Conservation (phyloP, 805 yeast species). For the Hagleromyces aurorensis region DNA sequence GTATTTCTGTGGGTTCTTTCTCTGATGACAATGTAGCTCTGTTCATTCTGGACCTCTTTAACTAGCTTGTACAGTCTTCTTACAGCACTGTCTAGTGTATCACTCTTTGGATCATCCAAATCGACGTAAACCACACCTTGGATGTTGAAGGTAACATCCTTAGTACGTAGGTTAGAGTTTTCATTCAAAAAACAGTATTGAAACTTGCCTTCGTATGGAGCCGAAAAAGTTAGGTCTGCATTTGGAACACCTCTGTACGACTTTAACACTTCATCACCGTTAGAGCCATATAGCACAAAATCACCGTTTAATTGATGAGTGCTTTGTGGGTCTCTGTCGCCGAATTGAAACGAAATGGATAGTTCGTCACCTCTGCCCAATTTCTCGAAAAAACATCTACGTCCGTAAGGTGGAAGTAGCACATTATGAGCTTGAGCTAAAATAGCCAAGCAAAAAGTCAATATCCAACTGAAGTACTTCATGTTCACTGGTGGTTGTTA, state of each 20-base stretch:
- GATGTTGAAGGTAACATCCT: constrained; percentile 91
- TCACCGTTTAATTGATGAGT: constrained; percentile 60
- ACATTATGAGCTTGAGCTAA: constrained; percentile 61
- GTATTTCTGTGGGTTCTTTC: constrained; percentile 98
- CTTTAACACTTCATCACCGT: constrained; percentile 37
- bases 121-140: constrained; percentile 89
- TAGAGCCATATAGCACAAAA: constrained; percentile 49
- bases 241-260: constrained; percentile 56
- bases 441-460: constrained; percentile 7
- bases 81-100: constrained; percentile 78
- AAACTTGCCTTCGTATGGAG: constrained; percentile 63
- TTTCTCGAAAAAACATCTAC: constrained; percentile 80
- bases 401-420: constrained; percentile 71
- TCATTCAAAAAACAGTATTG: constrained; percentile 91
- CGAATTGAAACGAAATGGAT: constrained; percentile 86
- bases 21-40: constrained; percentile 82
- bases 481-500: too few relatives aligned
- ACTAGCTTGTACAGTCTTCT: constrained; percentile 66
- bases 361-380: constrained; percentile 78
- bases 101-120: constrained; percentile 63
- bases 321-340: constrained; percentile 73
- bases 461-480: too few relatives aligned
- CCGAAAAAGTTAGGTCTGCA: constrained; percentile 68
- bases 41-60: constrained; percentile 86
- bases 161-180: constrained; percentile 57